Conservation (phyloP, 1,284 basidiomycete species). For the Bondarzewia mesenterica region DNA sequence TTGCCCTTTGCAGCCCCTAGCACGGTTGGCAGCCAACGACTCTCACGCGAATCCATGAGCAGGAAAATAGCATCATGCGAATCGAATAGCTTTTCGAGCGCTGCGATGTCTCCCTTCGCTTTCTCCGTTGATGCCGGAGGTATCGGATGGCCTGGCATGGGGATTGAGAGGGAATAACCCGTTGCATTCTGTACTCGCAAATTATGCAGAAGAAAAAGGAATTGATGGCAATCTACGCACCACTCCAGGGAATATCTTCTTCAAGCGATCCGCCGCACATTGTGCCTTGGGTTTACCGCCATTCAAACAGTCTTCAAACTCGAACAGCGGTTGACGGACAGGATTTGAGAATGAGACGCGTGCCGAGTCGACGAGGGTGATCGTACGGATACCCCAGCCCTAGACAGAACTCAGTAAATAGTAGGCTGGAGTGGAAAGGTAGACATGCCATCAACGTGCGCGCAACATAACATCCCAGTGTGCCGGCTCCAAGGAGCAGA, state of each 20-base stretch:
- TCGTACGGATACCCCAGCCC: constrained; percentile 93
- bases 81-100: constrained; percentile 73
- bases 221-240: constrained; percentile 39
- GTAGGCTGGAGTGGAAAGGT: neutral
- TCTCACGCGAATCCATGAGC: constrained; percentile 97
- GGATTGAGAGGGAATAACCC: constrained; percentile 75
- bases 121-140: constrained; percentile 45
- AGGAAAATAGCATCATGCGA: constrained; percentile 88
- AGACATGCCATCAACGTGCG: constrained; percentile 73
- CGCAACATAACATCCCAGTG: constrained; percentile 94
- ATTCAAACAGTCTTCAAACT: constrained; percentile 89
- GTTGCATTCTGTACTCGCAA: constrained; percentile 55
- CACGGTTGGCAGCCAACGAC: constrained; percentile 91
- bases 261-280: constrained; percentile 83
- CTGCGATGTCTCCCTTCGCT: constrained; percentile 57
- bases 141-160: constrained; percentile 97
- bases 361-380: constrained; percentile 88
- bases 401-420: constrained; percentile 21
- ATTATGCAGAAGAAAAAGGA: neutral
- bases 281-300: constrained; percentile 92
- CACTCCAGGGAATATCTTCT: constrained; percentile 88
- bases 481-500: constrained; percentile 89
- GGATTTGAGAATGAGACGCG: constrained; percentile 95
- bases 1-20: constrained; percentile 80
- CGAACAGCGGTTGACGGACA: constrained; percentile 92